phyloP scores from a whole-genome alignment of 2,329 filamentous ascomycete genomes.

The Penicillium italicum region DNA sequence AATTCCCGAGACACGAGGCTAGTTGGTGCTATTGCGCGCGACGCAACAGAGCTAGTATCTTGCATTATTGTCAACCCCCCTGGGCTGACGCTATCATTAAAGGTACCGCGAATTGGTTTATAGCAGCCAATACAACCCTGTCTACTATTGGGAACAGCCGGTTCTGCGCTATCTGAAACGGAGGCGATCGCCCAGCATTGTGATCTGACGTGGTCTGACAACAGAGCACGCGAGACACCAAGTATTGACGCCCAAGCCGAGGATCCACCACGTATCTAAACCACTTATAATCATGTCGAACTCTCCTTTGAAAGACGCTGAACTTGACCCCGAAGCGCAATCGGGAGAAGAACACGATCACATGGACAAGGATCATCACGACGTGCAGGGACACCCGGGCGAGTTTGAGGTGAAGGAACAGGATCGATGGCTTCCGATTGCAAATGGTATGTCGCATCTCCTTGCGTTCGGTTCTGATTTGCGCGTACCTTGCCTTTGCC shows the following conservation, averaged over 20 bases:
- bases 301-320: slow-evolving; percentile 82
- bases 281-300: slow-evolving; percentile 82
- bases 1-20: slow-evolving; percentile 14
- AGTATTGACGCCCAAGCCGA: slow-evolving; percentile 33
- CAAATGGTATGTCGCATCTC: slow-evolving; percentile 83
- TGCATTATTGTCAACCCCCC: slow-evolving; percentile 33
- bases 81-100: slow-evolving; percentile 27
- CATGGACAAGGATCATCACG: slow-evolving; percentile 69
- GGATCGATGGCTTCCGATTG: slow-evolving; percentile 98
- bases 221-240: slow-evolving; percentile 35
- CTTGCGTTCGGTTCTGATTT: slow-evolving; percentile 49
- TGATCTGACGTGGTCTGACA: slow-evolving; percentile 48
- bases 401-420: slow-evolving; percentile 99
- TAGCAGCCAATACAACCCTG: slow-evolving; percentile 34
- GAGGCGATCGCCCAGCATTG: slow-evolving; percentile 24
- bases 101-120: slow-evolving; percentile 36
- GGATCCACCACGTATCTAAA: slow-evolving; percentile 36
- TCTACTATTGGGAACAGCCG: slow-evolving; percentile 20
- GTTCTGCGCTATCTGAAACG: slow-evolving; percentile 26
- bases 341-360: slow-evolving; percentile 87
- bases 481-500: slow-evolving; percentile 46
- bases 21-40: slow-evolving; percentile 26
- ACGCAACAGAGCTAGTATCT: slow-evolving; percentile 26
- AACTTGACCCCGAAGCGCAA: slow-evolving; percentile 88
- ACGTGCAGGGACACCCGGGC: slow-evolving; percentile 65